Evolutionary conservation across 1,284 basidiomycete genomes (phyloP), one percentile per base, ranked within the genome.

Genomic region (Sporisorium graminicola): DNA sequence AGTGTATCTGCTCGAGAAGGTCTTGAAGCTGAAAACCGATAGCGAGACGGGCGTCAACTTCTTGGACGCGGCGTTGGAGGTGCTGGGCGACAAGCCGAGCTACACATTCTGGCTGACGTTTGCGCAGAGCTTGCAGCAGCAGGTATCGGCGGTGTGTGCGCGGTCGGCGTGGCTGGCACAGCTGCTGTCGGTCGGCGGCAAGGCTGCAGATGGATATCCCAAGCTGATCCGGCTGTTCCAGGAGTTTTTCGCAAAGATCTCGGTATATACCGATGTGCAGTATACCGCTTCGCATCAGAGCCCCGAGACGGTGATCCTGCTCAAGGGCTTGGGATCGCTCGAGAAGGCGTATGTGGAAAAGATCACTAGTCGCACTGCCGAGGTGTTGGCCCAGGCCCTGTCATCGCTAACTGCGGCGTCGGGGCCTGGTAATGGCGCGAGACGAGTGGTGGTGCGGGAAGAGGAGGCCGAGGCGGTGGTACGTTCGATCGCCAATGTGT

Each of bases 1-100:
- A 92, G 93, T 98, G 5, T 97, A 98, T 86, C 93, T 92, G 0
- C 89, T 99, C 7, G 95, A 98, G 86, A 97, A 94, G 82, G 95
- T 98, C 5, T 88, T 98, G 31, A 91, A 90, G 80, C 86, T 95
- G 79, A 98, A 98, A 87, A 92, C 18, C 24, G 75, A 77, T 31
- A 6, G 20, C 3, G 63, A 90, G 20, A 91, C 92, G 0, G 92
- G 94, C 62, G 87, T 89, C 1, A 89, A 92, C 9, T 98, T 98
- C 85, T 87, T 98, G 16, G 94, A 96, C 58, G 94, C 67, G 1
- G 70, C 75, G n/a, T 22, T 81, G 27, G 74, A 93, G 92, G 88
- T 90, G 1, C 88, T 98, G 3, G 95, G 97, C 77, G 93, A 92
- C 82, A 94, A 91, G 84, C 96, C 95, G 0, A 96, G 92, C 70